These are phyloP conservation scores for Barnettozyma pratensis DNA, from an alignment of 805 yeast species.

Conservation along the genomic window DNA sequence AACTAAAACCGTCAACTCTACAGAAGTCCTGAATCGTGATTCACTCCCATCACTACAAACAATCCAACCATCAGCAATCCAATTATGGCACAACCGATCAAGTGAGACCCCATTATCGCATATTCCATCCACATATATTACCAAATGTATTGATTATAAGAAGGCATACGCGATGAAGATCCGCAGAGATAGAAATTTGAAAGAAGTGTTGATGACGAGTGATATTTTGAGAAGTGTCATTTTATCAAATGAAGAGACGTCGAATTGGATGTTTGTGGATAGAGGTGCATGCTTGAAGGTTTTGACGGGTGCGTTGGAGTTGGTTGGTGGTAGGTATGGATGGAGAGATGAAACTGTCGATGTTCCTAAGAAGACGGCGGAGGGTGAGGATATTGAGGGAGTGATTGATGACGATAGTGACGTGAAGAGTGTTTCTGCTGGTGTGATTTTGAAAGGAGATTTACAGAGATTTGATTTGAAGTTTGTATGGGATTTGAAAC, in stretches of 20 bases:
- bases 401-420: background rate
- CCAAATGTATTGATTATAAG: slow-evolving; percentile 5
- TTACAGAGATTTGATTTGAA: background rate
- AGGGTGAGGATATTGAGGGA: background rate
- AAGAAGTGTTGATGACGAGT: slow-evolving; percentile 1
- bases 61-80: background rate
- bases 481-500: background rate
- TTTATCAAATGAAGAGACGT: slow-evolving; percentile 2
- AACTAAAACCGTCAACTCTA: slow-evolving; percentile 3
- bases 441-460: background rate
- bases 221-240: slow-evolving; percentile 13
- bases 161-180: background rate
- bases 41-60: background rate
- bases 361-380: background rate
- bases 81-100: background rate
- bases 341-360: background rate
- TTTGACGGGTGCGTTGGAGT: background rate
- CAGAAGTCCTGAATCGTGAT: slow-evolving; percentile 8
- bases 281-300: slow-evolving; percentile 1
- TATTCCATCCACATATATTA: slow-evolving; percentile 3
- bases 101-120: background rate
- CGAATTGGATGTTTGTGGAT: slow-evolving; percentile 4
- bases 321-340: background rate
- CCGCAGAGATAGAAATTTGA: background rate
- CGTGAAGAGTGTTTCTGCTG: background rate